Base-by-base conservation (phyloP, 2,329 filamentous ascomycete species). In the Trichophyton simii region DNA sequence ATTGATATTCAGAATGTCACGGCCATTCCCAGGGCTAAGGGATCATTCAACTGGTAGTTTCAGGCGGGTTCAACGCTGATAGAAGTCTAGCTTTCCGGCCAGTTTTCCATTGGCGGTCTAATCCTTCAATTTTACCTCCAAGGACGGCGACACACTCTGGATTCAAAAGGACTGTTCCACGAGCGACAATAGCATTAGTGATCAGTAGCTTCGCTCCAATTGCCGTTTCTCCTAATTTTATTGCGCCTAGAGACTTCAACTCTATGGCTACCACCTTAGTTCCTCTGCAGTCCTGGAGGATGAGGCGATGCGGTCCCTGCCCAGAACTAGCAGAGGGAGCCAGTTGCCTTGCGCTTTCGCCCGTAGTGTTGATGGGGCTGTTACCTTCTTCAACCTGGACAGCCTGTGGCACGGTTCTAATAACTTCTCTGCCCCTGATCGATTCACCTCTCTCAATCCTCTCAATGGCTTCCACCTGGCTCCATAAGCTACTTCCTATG, bases 121-220 rank as follows among this genome's bases (percentile, higher is more conserved):
- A 83, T 0, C 78, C 78, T 60, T 96, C 91, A 52, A 97, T 82
- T 75, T 89, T 95, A 0, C 94, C 94, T 1, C 94, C 94, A n/a
- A 96, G 74, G 1, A 95, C 70, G n/a, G 82, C 80, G 60, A 84
- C 86, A 61, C 73, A 84, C 1, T 76, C 77, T 1, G 89, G 85
- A 64, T 90, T 86, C 20, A 99, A 77, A 73, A 97, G 75, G n/a
- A 95, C 69, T 58, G 88, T 82, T 0, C 91, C 94, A 61, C 92
- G 80, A 3, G 95, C 83, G 4, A 84, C 78, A 2, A 80, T 79
- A 3, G 83, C 80, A 65, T 84, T 79, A 66, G 79, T 84, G 57
- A 99, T 73, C 46, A 96, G 68, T 25, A 96, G 69, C 76, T 99
- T 99, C 66, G 86, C 82, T 1, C 94, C 94, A 63, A 97, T 91